These are phyloP conservation scores for Cyathus striatus DNA, from an alignment of 768 basidiomycete genomes.

Conservation along the genomic window DNA sequence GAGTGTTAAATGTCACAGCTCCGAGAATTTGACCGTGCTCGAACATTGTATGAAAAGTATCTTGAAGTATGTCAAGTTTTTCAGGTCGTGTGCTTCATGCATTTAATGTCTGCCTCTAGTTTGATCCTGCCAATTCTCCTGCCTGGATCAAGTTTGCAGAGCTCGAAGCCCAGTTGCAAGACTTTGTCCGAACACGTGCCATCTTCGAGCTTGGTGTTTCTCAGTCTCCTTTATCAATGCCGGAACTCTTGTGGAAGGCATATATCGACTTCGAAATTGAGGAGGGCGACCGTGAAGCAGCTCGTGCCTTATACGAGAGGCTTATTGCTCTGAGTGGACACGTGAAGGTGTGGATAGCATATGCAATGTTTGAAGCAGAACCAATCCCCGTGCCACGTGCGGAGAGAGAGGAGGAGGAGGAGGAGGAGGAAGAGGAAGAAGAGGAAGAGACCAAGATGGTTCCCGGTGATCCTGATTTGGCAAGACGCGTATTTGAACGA, in stretches of 20 bases:
- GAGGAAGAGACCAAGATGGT: constrained; percentile 60
- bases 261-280: constrained; percentile 96
- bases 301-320: constrained; percentile 85
- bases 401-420: constrained; percentile 68
- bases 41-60: constrained; percentile 90
- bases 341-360: constrained; percentile 96
- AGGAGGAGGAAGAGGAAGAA: constrained; percentile 59
- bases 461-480: constrained; percentile 64
- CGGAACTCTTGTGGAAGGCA: constrained; percentile 90
- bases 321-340: constrained; percentile 83
- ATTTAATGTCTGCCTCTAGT: too few relatives aligned
- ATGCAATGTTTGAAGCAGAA: constrained; percentile 87
- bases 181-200: constrained; percentile 83
- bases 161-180: constrained; percentile 82
- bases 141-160: constrained; percentile 98
- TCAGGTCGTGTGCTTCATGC: too few relatives aligned
- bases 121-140: constrained; percentile 83
- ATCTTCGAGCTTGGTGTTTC: constrained; percentile 91
- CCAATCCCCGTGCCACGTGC: constrained; percentile 61
- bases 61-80: constrained; percentile 86
- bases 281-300: constrained; percentile 85
- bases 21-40: constrained; percentile 92
- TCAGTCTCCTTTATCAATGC: constrained; percentile 87
- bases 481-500: constrained; percentile 78
- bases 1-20: constrained; percentile 38